Base-by-base conservation (phyloP, 768 basidiomycete species). In the Dendrothele bispora region DNA sequence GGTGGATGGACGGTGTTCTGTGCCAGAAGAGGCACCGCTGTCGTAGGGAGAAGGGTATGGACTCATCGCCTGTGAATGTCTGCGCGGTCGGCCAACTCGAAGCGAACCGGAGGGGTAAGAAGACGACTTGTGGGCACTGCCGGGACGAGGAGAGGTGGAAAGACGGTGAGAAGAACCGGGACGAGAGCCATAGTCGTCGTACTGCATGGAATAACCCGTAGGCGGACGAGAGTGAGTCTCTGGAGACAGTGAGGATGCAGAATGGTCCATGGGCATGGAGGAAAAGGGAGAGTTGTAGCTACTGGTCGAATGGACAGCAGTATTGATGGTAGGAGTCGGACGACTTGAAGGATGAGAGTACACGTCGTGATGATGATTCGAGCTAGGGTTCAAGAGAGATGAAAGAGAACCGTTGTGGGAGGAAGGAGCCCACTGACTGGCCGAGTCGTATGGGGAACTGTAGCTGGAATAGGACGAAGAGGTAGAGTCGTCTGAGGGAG, bases 21-120 rank as follows among this genome's bases (percentile, higher is more conserved):
- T 53, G 17, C 46, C 39, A 47, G 46, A 47, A 39, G 46, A 39
- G 7, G 46, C 46, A 7, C 46, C 71, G 46, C 84, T 79, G 50
- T 83, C 84, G 65, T 91, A 92, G 37, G 89, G 88, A 52, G 82
- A 85, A 15, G 90, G 90, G 66, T 92, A 92, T 11, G 90, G 90
- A 57, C 83, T 87, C 75, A 92, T 84, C 1, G 89, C 90, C 63
- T 92, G 90, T 62, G 86, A 88, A 65, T 91, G 90, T 48, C 90
- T 79, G 36, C 90, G 78, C 37, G 78, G 77, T 25, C 90, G 78
- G 22, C 88, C 80, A 28, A 91, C 78, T 62, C 85, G 83, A 44
- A 89, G 66, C 14, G 84, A 80, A 20, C 68, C 72, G 5, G 73
- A 63, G 32, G 68, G 18, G 15, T 21, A 20, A 2, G 46, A 27